These are phyloP conservation scores for Cytidiella melzeri DNA, from an alignment of 768 basidiomycete species.

Conservation along the genomic window DNA sequence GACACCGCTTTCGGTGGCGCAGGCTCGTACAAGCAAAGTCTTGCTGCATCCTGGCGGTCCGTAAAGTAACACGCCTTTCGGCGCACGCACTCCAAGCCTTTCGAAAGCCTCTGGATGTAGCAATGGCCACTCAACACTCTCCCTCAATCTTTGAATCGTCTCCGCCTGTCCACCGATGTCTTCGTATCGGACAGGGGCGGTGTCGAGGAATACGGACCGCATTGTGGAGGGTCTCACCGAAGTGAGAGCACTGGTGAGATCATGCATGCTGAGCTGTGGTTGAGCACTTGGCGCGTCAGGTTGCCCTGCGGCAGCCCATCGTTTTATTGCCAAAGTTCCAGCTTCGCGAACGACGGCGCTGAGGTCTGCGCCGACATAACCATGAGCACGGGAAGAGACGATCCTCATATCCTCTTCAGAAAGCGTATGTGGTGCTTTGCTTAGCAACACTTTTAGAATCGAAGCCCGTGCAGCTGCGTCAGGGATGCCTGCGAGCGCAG, in stretches of 20 bases:
- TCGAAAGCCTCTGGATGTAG: constrained; percentile 81
- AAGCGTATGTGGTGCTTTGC: constrained; percentile 74
- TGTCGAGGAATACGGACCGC: constrained; percentile 88
- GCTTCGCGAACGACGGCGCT: constrained; percentile 90
- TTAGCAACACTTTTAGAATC: constrained; percentile 81
- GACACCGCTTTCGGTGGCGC: constrained; percentile 89
- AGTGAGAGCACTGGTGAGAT: constrained; percentile 69
- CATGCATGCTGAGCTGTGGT: constrained; percentile 44
- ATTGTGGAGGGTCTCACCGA: constrained; percentile 87
- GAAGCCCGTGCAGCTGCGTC: constrained; percentile 78
- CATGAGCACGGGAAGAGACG: constrained; percentile 79
- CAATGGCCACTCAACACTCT: constrained; percentile 95
- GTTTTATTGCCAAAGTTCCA: constrained; percentile 86
- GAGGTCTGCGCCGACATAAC: constrained; percentile 96
- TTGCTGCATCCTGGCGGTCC: constrained; percentile 98
- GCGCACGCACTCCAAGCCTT: constrained; percentile 81
- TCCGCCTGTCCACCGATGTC: constrained; percentile 86
- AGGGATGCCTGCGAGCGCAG: constrained; percentile 61
- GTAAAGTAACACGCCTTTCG: constrained; percentile 86
- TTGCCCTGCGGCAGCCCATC: constrained; percentile 42
- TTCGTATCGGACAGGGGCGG: constrained; percentile 72
- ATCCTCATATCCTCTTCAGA: constrained; percentile 50
- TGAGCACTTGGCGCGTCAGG: constrained; percentile 8
- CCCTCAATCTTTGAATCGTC: constrained; percentile 80
- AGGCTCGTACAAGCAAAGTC: constrained; percentile 86